These are phyloP conservation scores for Chlorociboria aeruginascens DNA, from an alignment of 495 filamentous ascomycete species.

Conservation along the genomic window DNA sequence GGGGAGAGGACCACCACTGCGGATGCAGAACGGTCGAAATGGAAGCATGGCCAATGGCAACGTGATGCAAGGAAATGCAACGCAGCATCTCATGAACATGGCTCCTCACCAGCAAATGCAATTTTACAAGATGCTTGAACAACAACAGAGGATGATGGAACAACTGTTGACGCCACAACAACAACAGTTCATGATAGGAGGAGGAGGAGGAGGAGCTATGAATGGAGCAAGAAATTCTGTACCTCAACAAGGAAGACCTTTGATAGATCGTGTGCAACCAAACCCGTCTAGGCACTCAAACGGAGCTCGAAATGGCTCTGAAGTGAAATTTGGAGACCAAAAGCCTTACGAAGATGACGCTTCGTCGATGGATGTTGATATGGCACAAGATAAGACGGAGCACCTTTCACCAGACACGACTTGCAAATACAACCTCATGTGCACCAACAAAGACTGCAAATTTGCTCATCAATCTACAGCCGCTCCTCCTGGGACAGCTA, in stretches of 20 bases:
- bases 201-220: constrained; percentile 14
- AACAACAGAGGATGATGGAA: constrained; percentile 80
- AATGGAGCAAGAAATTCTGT: constrained; percentile 18
- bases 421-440: constrained; percentile 81
- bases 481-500: constrained; percentile 63
- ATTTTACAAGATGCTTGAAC: constrained; percentile 73
- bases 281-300: constrained; percentile 22
- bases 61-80: constrained; percentile 13
- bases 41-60: constrained; percentile 21
- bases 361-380: constrained; percentile 33
- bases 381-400: constrained; percentile 29
- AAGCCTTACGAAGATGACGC: constrained; percentile 12
- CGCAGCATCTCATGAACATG: constrained; percentile 22
- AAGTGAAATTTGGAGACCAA: constrained; percentile 20
- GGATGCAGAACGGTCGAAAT: constrained; percentile 34
- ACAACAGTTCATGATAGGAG: constrained; percentile 16
- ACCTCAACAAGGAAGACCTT: constrained; percentile 43
- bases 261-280: constrained; percentile 65
- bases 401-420: constrained; percentile 44
- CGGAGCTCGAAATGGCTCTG: constrained; percentile 21
- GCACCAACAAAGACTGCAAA: constrained; percentile 77
- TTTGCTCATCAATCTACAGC: constrained; percentile 93
- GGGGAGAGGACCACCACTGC: constrained; percentile 25
- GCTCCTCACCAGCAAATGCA: constrained; percentile 60
- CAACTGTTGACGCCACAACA: constrained; percentile 28